Base-by-base conservation (phyloP, 228 moss, liverwort and hornwort genomes). In the Sphagnum magellanicum region DNA sequence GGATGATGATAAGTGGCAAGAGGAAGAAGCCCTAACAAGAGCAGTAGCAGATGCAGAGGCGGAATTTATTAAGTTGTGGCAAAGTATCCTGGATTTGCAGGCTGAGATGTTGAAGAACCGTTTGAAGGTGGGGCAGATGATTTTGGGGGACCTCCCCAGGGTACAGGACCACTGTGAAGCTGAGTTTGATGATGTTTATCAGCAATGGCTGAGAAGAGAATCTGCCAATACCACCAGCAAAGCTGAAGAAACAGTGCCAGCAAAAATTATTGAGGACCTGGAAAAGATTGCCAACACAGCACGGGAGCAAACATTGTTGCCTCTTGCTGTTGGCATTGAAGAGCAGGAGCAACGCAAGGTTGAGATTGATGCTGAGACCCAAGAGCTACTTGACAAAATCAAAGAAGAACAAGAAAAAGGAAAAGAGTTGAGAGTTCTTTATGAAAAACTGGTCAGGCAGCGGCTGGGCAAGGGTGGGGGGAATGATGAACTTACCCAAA, bases 281-380 rank as follows among this genome's bases (percentile, higher is more conserved):
- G 89, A 95, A 68, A 57, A 63, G 64, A 74, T 78, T 58, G 90
- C 78, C 61, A 79, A 72, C 48, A 49, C 64, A 16, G 1, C 70
- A 10, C 75, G 72, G 10, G 72, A 83, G 72, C 80, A 87, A 63
- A 67, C 71, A 59, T n/a, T 97, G 67, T 83, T 97, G 59, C 90
- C 97, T 16, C 72, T 81, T 68, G 91, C 93, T 8, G 80, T 81
- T 73, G 87, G 79, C 57, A 74, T 93, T 46, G 71, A 81, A 49
- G 68, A 81, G 46, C 55, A 64, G 48, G 48, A 82, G 72, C 14
- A 72, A n/a, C 57, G 69, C 57, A 66, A 72, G 16, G 55, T 74
- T 52, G 73, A 81, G 69, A 64, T 79, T 14, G 63, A 69, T 70
- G 62, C 78, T 4, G 81, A 82, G 73, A 74, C 71, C 60, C 69